Evolutionary conservation across 345 rosid species (phyloP).

Genomic region (Moricandia moricandioides): DNA sequence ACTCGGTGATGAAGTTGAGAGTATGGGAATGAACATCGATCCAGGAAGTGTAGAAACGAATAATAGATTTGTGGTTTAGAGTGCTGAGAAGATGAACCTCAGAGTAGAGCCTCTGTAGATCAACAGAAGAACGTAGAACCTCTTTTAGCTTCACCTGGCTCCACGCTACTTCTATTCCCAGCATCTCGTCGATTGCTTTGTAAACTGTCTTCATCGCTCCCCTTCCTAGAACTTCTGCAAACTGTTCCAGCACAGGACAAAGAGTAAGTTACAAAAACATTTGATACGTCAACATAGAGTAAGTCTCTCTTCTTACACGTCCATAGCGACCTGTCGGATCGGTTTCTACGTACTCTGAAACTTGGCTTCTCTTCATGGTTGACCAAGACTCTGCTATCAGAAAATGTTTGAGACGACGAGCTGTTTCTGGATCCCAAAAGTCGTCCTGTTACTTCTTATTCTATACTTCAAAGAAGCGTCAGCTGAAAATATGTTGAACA

Average conservation of each 20-base stretch:
- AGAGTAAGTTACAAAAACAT: conserved; percentile 18
- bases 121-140: conserved; percentile 62
- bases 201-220: conserved; percentile 89
- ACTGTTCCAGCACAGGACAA: conserved; percentile 40
- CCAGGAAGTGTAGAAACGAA: conserved; percentile 75
- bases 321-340: conserved; percentile 93
- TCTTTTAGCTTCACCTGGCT: conserved; percentile 60
- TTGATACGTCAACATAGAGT: conserved; percentile 2
- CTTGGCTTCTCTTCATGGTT: conserved; percentile 34
- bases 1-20: conserved; percentile 83
- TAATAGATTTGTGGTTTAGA: conserved; percentile 64
- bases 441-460: conserved; percentile 15
- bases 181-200: conserved; percentile 71
- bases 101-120: conserved; percentile 71
- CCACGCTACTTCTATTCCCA: conserved; percentile 87
- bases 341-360: conserved; percentile 60
- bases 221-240: conserved; percentile 66
- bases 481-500: conserved; percentile 31
- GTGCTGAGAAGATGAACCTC: conserved; percentile 88
- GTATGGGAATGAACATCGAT: conserved; percentile 51
- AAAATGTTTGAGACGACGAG: conserved; percentile 8
- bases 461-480: conserved; percentile 21
- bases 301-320: conserved; percentile 59
- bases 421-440: conserved; percentile 23
- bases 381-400: conserved; percentile 28